These are phyloP conservation scores for Hydnomerulius pinastri DNA, from an alignment of 768 basidiomycete genomes.

Conservation along the genomic window DNA sequence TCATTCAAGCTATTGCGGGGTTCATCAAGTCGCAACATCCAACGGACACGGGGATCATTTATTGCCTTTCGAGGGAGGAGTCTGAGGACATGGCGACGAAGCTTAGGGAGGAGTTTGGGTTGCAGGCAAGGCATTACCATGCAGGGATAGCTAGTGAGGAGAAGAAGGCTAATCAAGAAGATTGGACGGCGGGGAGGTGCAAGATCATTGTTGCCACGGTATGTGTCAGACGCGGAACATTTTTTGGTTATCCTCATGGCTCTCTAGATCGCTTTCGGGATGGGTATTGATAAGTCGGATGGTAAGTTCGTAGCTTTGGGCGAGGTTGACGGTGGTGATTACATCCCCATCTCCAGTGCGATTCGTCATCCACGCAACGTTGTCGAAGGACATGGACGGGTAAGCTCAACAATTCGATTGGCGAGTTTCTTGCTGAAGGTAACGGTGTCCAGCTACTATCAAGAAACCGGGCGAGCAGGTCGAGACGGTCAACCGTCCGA, in stretches of 20 bases:
- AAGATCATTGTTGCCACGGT: constrained; percentile 94
- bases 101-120: constrained; percentile 54
- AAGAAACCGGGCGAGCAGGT: constrained; percentile 97
- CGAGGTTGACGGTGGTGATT: background rate
- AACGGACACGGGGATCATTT: constrained; percentile 78
- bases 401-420: constrained; percentile 36
- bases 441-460: constrained; percentile 63
- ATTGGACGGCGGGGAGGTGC: constrained; percentile 74
- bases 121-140: constrained; percentile 83
- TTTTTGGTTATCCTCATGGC: constrained; percentile 2
- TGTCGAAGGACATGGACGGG: constrained; percentile 86
- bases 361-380: constrained; percentile 85
- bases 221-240: constrained; percentile 20
- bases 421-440: constrained; percentile 4
- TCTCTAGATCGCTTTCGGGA: constrained; percentile 88
- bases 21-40: constrained; percentile 65
- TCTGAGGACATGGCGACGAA: constrained; percentile 82
- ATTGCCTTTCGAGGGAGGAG: constrained; percentile 67
- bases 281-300: constrained; percentile 91
- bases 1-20: constrained; percentile 61
- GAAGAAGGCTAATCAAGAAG: constrained; percentile 58
- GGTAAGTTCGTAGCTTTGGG: constrained; percentile 40
- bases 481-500: constrained; percentile 83
- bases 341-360: constrained; percentile 56
- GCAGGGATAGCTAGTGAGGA: constrained; percentile 70